phyloP scores from a whole-genome alignment of 208 protist genomes.

The Naegleria lovaniensis region DNA sequence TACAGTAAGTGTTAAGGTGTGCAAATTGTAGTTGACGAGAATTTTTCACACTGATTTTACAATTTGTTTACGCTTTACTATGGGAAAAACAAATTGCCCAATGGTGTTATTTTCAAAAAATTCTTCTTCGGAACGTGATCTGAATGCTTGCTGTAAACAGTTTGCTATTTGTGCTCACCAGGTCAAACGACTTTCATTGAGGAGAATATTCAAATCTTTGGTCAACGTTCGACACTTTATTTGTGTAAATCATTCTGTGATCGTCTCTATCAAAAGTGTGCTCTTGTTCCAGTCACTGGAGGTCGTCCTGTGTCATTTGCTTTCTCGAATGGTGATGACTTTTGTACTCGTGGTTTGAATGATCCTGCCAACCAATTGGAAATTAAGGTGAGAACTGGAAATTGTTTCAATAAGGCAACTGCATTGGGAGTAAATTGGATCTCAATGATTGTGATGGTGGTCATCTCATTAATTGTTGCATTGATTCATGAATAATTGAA shows the following conservation, averaged over 20 bases:
- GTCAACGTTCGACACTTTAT: not conserved
- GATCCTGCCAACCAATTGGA: not conserved
- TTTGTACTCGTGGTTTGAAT: not conserved
- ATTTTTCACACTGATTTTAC: too few relatives aligned
- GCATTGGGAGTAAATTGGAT: too few relatives aligned
- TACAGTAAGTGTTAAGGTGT: not conserved
- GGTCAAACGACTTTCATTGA: not conserved
- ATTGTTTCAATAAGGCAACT: not conserved
- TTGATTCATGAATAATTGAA: not conserved
- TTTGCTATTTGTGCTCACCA: not conserved
- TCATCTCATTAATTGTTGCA: not conserved
- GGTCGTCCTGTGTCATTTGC: not conserved
- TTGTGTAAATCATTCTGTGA: not conserved
- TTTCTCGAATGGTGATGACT: not conserved
- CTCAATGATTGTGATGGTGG: not conserved
- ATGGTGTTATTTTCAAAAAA: too few relatives aligned
- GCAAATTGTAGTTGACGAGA: too few relatives aligned
- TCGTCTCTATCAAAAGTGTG: not conserved
- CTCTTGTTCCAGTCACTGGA: not conserved
- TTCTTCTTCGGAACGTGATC: too few relatives aligned
- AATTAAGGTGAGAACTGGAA: not conserved
- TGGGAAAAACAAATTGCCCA: too few relatives aligned
- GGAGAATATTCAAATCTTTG: not conserved
- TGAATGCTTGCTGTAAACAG: not conserved
- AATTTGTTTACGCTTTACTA: too few relatives aligned